These are phyloP conservation scores for Gossypium schwendimanii DNA, from an alignment of 441 rosid species.

Conservation along the genomic window DNA sequence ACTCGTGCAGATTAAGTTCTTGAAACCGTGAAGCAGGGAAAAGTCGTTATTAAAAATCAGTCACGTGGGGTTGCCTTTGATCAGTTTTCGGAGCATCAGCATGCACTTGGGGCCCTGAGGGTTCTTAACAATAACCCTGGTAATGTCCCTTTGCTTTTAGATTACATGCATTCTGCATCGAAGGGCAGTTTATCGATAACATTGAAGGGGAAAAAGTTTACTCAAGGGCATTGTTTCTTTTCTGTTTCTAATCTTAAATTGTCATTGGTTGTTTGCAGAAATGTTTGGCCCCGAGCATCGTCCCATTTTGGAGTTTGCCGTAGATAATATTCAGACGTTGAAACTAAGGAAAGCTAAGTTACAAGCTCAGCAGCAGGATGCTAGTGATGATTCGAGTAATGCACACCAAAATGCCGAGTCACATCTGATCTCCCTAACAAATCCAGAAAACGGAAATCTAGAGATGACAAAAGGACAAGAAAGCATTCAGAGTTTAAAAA, in stretches of 20 bases:
- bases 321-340: conserved; percentile 69
- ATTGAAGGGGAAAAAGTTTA: neutral
- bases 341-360: conserved; percentile 52
- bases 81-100: conserved; percentile 74
- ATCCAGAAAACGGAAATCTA: conserved; percentile 39
- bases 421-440: conserved; percentile 8
- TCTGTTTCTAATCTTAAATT: conserved; percentile 6
- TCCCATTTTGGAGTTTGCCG: conserved; percentile 74
- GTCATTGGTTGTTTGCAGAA: conserved; percentile 35
- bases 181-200: neutral
- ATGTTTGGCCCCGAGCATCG: conserved; percentile 72
- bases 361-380: conserved; percentile 33
- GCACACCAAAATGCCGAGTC: conserved; percentile 21
- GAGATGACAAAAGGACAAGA: conserved; percentile 20
- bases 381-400: conserved; percentile 19
- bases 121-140: conserved; percentile 90
- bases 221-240: neutral
- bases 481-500: conserved; percentile 17
- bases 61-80: conserved; percentile 84
- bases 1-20: conserved; percentile 56
- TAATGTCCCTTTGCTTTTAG: conserved; percentile 16
- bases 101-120: conserved; percentile 82
- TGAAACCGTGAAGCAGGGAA: conserved; percentile 59
- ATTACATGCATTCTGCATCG: neutral
- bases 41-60: conserved; percentile 47